Percentiles rank a stretch among this genome's conserved stretches.
phyloP scores from a whole-genome alignment of 305 asterid species.

The Withania somnifera region DNA sequence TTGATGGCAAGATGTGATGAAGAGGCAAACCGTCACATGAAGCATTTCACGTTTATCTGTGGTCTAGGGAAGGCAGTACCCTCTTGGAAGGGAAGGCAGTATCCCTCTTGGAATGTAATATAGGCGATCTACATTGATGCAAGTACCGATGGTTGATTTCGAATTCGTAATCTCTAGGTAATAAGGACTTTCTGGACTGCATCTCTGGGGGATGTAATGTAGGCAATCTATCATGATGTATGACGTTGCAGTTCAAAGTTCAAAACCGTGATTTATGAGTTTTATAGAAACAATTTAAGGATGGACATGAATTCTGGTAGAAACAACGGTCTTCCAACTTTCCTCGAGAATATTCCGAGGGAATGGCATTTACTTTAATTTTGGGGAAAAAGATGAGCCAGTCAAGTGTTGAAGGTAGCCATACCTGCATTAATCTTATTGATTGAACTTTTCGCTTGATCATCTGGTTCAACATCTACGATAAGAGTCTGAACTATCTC shows the following conservation, averaged over 20 bases:
- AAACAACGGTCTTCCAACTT: background rate
- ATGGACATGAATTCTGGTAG: background rate
- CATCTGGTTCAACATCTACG: slow-evolving; percentile 20
- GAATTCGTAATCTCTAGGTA: too few species aligned
- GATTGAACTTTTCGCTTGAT: slow-evolving; percentile 5
- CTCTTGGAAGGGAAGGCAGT: too few species aligned
- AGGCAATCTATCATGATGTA: too few species aligned
- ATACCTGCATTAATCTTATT: background rate
- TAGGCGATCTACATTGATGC: too few species aligned
- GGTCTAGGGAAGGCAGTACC: background rate
- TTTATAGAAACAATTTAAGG: background rate
- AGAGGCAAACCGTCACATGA: background rate
- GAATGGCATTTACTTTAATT: background rate
- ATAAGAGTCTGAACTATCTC: slow-evolving; percentile 25
- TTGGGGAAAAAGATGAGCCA: background rate
- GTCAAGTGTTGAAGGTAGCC: background rate
- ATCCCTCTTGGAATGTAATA: too few species aligned
- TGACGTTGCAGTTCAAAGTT: too few species aligned
- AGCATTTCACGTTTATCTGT: background rate
- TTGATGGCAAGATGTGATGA: background rate
- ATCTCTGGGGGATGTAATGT: too few species aligned
- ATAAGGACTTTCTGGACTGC: too few species aligned
- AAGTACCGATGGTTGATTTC: background rate
- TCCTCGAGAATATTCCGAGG: background rate
- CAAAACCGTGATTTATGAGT: background rate